Evolutionary conservation across 768 basidiomycete species (phyloP).

Genomic region (Guyanaporus albipodus): DNA sequence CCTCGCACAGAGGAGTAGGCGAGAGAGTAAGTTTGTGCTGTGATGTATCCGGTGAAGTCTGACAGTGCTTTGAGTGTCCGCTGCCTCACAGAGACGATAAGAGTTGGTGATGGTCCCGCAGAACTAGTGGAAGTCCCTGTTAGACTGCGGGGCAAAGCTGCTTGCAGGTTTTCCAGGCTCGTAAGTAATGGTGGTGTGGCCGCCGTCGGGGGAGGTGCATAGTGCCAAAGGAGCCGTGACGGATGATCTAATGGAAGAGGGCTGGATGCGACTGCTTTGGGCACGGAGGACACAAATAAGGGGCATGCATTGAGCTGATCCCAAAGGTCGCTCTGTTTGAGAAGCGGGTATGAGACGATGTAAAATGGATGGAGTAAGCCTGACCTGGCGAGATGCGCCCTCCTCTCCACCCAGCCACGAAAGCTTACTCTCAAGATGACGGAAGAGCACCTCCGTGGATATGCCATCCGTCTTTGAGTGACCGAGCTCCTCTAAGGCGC

Average conservation of each 20-base stretch:
- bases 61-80: constrained; percentile 62
- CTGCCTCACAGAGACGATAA: constrained; percentile 41
- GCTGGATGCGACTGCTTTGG: constrained; percentile 4
- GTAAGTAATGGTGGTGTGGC: constrained; percentile 29
- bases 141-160: constrained; percentile 20
- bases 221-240: constrained; percentile 37
- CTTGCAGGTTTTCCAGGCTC: constrained; percentile 17
- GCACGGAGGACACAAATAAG: constrained; percentile 43
- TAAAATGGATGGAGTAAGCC: constrained; percentile 7
- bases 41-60: constrained; percentile 77
- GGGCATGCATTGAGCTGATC: constrained; percentile 48
- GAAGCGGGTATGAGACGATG: not conserved
- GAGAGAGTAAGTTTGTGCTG: constrained; percentile 60
- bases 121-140: constrained; percentile 10
- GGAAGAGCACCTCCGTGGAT: constrained; percentile 59
- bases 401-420: constrained; percentile 54
- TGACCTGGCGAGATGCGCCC: constrained; percentile 53
- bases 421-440: constrained; percentile 51
- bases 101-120: constrained; percentile 2
- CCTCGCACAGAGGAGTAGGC: constrained; percentile 16
- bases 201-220: constrained; percentile 28
- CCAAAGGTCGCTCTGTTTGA: constrained; percentile 52
- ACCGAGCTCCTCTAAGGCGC: constrained; percentile 50
- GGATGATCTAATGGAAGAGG: constrained; percentile 13
- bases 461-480: constrained; percentile 38